These are phyloP conservation scores for Cladosporium velox DNA, from an alignment of 2,329 filamentous ascomycete species.

Conservation along the genomic window DNA sequence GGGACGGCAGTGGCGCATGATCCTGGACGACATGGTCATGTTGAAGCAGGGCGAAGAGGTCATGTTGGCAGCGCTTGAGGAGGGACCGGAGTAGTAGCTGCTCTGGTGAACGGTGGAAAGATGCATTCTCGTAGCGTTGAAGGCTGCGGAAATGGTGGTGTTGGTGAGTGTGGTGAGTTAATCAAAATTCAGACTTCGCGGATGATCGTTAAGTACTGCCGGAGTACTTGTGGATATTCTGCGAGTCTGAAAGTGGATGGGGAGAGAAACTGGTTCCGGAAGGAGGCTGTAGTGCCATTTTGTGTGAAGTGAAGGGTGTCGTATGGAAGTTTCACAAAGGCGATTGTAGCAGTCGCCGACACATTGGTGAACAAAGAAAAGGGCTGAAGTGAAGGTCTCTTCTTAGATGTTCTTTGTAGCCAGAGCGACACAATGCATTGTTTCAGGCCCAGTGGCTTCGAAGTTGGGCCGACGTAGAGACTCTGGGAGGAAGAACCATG, in stretches of 20 bases:
- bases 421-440: neutral
- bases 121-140: slow-evolving; percentile 1
- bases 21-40: slow-evolving; percentile 6
- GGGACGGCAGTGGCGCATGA: neutral
- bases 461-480: neutral
- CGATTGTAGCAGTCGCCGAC: neutral
- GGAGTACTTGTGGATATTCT: slow-evolving; percentile 4
- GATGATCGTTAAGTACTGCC: slow-evolving; percentile 1
- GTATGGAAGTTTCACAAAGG: neutral
- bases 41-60: neutral
- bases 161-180: neutral
- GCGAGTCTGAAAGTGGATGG: slow-evolving; percentile 5
- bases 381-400: neutral
- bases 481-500: neutral
- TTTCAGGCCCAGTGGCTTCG: neutral
- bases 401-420: neutral
- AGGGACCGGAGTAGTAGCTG: slow-evolving; percentile 1
- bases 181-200: neutral
- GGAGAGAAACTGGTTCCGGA: neutral
- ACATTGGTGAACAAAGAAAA: slow-evolving; percentile 4
- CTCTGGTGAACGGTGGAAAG: neutral
- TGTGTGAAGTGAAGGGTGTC: neutral
- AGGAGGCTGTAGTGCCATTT: neutral
- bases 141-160: neutral
- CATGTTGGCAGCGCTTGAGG: neutral